Base-by-base conservation (phyloP, 164 flowering plant species). In the Aristolochia contorta region DNA sequence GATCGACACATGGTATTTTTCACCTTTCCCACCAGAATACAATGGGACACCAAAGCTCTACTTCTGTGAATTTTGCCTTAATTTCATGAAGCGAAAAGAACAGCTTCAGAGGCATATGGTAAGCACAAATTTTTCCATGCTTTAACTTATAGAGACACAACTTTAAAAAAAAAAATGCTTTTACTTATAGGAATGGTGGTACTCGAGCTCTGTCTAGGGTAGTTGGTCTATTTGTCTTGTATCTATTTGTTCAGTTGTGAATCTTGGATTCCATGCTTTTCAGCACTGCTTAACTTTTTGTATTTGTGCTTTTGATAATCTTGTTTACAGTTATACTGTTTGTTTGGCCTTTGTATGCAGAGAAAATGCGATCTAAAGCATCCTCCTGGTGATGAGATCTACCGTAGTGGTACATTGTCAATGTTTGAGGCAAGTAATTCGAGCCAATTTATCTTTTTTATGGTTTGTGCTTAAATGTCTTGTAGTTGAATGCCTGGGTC, bases 61-160 rank as follows among this genome's bases (percentile, higher is more conserved):
- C 78, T 89, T 92, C 67, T 92, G 97, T 80, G 98, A 92, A 69
- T 92, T 92, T 70, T 92, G 98, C 71, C 93, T 92, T 74, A 89
- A 81, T 72, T 92, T 92, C 78, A 92, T 89, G 98, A 92, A 92
- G 84, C 94, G 91, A 64, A 89, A 89, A 76, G 97, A 89, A 66
- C 98, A 92, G 69, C 96, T 87, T 72, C 98, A 92, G 72, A 84
- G 98, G 77, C 97, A 92, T 73, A 87, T 92, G 98, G 98, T 87
- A 79, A 83, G 96, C 70, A 71, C 43, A 62, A 47, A 52, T 45
- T 60, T 61, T 50, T 21, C 16, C 32, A 22, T 62, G 41, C 3
- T 22, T 16, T 60, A 5, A 12, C 30, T 60, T 48, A n/a, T n/a
- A n/a, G n/a, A n/a, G n/a, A n/a, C n/a, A n/a, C n/a, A n/a, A n/a